Conservation (phyloP, 768 basidiomycete species). For the Boletus reticuloceps region DNA sequence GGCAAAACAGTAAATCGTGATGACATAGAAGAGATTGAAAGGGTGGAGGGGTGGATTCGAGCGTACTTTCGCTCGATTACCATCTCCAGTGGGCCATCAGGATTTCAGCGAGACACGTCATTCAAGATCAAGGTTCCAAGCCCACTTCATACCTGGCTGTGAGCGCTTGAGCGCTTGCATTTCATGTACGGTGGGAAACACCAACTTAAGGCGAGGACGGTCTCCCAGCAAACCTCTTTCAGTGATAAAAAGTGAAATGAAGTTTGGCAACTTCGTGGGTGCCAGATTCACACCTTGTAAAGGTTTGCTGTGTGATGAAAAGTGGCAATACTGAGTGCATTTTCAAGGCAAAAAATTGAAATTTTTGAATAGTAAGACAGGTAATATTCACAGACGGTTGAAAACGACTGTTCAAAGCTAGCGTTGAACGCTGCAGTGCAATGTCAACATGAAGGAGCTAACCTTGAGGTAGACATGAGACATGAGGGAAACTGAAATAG, state of each 20-base stretch:
- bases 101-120: neutral
- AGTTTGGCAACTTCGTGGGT: neutral
- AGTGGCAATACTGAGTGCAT: neutral
- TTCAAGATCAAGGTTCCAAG: neutral
- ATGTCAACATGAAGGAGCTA: neutral
- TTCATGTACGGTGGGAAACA: slow-evolving; percentile 11
- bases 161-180: neutral
- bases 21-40: neutral
- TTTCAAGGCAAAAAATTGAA: neutral
- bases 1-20: neutral
- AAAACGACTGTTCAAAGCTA: neutral
- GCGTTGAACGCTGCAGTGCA: neutral
- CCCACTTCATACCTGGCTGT: neutral
- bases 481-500: neutral
- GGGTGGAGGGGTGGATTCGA: neutral
- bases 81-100: too few species aligned
- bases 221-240: neutral
- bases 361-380: neutral
- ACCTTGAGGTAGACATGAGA: neutral
- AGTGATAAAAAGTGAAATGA: neutral
- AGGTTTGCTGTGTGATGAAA: neutral
- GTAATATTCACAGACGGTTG: neutral
- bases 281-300: neutral
- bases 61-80: neutral
- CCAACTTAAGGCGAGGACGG: neutral